Conservation (phyloP, 1,284 basidiomycete genomes). For the Fistulina hepatica region DNA sequence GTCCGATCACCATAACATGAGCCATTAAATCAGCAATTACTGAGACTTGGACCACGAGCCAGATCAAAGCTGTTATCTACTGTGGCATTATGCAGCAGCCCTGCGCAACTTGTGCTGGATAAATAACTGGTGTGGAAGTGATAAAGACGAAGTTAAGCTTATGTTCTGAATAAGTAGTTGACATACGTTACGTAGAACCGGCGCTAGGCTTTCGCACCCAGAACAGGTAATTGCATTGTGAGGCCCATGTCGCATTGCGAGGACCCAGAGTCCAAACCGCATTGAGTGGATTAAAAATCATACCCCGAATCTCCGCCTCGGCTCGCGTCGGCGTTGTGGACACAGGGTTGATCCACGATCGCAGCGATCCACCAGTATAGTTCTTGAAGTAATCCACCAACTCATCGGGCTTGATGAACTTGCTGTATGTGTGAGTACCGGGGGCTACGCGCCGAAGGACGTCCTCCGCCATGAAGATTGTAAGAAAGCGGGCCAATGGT, state of each 20-base stretch:
- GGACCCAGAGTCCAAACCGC: conserved; percentile 65
- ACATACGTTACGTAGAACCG: too few species aligned
- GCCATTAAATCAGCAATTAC: too few species aligned
- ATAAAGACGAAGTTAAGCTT: too few species aligned
- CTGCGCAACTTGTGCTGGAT: too few species aligned
- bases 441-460: conserved; percentile 73
- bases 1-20: too few species aligned
- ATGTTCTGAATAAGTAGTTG: too few species aligned
- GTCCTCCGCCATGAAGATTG: conserved; percentile 86
- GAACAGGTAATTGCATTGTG: conserved; percentile 73
- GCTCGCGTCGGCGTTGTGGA: conserved; percentile 37
- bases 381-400: conserved; percentile 74
- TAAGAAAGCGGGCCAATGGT: conserved; percentile 80
- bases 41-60: too few species aligned
- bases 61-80: too few species aligned
- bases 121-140: too few species aligned
- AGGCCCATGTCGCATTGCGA: conserved; percentile 46
- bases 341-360: conserved; percentile 29
- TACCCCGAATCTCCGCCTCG: conserved; percentile 74
- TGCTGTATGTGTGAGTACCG: conserved; percentile 88
- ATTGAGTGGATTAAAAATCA: conserved; percentile 72
- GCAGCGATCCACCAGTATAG: conserved; percentile 34
- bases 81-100: too few species aligned
- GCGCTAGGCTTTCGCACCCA: conserved; percentile 71
- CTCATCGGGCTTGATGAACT: conserved; percentile 86